Conservation (phyloP, 768 basidiomycete species). For the Postia placenta region DNA sequence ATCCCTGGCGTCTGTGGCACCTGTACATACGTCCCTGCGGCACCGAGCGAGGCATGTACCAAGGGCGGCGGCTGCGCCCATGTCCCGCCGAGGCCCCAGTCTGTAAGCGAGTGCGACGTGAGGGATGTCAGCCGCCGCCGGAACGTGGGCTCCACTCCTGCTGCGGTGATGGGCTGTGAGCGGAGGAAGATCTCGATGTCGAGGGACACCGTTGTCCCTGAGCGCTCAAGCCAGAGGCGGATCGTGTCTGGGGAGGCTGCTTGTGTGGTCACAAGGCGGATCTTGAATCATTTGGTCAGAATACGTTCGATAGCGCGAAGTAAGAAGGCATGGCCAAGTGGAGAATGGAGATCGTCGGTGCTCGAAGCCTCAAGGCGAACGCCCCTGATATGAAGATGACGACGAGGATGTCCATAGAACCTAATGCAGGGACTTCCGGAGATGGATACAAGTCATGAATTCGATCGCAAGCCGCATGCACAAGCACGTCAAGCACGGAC, state of each 20-base stretch:
- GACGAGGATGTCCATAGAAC: too few species aligned
- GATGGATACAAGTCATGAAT: too few species aligned
- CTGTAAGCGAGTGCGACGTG: slow-evolving; percentile 1
- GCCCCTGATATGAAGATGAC: too few species aligned
- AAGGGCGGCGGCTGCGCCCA: slow-evolving; percentile 7
- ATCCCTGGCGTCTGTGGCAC: neutral
- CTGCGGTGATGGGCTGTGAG: slow-evolving; percentile 1
- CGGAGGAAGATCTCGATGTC: slow-evolving; percentile 79
- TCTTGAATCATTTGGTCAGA: slow-evolving; percentile 45
- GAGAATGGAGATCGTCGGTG: too few species aligned
- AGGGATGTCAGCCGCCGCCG: slow-evolving; percentile 9
- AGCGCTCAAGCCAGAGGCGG: slow-evolving; percentile 78
- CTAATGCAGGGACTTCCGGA: too few species aligned
- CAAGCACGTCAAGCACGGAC: too few species aligned
- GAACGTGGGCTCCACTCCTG: neutral
- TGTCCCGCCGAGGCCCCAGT: slow-evolving; percentile 8
- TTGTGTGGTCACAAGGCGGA: slow-evolving; percentile 67
- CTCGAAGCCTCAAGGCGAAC: too few species aligned
- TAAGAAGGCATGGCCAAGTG: too few species aligned
- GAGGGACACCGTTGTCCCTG: slow-evolving; percentile 61
- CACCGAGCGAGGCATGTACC: neutral
- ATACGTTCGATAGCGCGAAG: too few species aligned
- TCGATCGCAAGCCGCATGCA: too few species aligned
- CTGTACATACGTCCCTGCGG: neutral
- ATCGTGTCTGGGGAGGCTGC: slow-evolving; percentile 71